Percentiles rank a stretch among this genome's conserved stretches.
Conservation (phyloP, 2,329 filamentous ascomycete genomes). For the Huntiella omanensis region DNA sequence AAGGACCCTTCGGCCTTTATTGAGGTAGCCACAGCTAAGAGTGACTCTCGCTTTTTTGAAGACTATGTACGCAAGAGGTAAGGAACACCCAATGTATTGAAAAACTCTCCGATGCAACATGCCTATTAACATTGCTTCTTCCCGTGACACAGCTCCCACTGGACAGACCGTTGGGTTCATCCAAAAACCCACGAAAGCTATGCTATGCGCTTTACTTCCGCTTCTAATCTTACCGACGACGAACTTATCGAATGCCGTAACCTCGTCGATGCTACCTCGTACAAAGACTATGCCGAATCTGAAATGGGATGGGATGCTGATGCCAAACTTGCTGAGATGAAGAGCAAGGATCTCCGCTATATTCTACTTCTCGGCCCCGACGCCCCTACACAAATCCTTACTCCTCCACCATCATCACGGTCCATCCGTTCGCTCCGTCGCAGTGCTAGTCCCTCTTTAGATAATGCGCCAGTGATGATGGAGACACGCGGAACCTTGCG, state of each 20-base stretch:
- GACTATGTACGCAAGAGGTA: constrained; percentile 11
- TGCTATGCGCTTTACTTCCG: constrained; percentile 24
- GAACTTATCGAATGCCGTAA: constrained; percentile 35
- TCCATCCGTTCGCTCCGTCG: constrained; percentile 7
- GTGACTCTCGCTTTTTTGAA: constrained; percentile 44
- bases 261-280: constrained; percentile 44
- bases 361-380: constrained; percentile 33
- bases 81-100: background rate
- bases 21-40: constrained; percentile 81
- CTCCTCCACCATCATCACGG: constrained; percentile 9
- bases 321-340: constrained; percentile 50
- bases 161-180: constrained; percentile 29
- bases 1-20: constrained; percentile 47
- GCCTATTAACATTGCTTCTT: background rate
- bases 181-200: constrained; percentile 25
- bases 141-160: constrained; percentile 13
- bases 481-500: constrained; percentile 1
- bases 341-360: constrained; percentile 46
- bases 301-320: constrained; percentile 41
- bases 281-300: constrained; percentile 43
- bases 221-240: constrained; percentile 20
- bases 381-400: constrained; percentile 7
- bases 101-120: background rate
- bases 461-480: background rate
- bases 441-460: constrained; percentile 1